A percentile compares a stretch with the other conserved stretches of the same genome.
phyloP scores from a whole-genome alignment of 2,329 filamentous ascomycete genomes.

The Aspergillus novofumigatus region DNA sequence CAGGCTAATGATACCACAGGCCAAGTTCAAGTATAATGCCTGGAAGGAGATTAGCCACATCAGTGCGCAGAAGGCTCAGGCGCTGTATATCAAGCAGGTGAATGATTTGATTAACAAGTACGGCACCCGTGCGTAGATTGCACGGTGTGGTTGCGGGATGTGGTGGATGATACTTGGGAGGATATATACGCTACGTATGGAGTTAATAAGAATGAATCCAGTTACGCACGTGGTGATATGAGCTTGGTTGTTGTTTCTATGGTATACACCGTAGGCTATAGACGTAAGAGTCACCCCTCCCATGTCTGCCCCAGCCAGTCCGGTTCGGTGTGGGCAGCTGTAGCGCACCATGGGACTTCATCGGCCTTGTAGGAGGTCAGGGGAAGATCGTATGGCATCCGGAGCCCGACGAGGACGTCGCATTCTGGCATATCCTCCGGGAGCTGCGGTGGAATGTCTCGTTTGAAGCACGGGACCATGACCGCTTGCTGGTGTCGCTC shows the following conservation, averaged over 20 bases:
- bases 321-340: slow-evolving; percentile 49
- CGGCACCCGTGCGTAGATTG: slow-evolving; percentile 38
- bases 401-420: slow-evolving; percentile 58
- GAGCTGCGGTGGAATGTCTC: slow-evolving; percentile 45
- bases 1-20: slow-evolving; percentile 43
- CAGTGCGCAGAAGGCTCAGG: slow-evolving; percentile 65
- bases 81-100: slow-evolving; percentile 69
- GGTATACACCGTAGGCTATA: not conserved
- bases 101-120: slow-evolving; percentile 67
- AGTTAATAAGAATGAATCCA: not conserved
- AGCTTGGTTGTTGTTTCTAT: not conserved
- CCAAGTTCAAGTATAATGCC: slow-evolving; percentile 73
- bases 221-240: slow-evolving; percentile 1
- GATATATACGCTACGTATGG: slow-evolving; percentile 2
- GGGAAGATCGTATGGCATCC: slow-evolving; percentile 80
- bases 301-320: slow-evolving; percentile 56
- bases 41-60: slow-evolving; percentile 69
- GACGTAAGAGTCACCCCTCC: slow-evolving; percentile 13
- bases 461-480: slow-evolving; percentile 68
- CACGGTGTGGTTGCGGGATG: not conserved
- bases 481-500: slow-evolving; percentile 24
- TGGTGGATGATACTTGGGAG: not conserved
- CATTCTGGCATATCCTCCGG: slow-evolving; percentile 12
- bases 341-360: slow-evolving; percentile 76
- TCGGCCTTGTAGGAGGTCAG: slow-evolving; percentile 58